These are phyloP conservation scores for Leccinum barrowsii DNA, from an alignment of 768 basidiomycete species.

Conservation along the genomic window DNA sequence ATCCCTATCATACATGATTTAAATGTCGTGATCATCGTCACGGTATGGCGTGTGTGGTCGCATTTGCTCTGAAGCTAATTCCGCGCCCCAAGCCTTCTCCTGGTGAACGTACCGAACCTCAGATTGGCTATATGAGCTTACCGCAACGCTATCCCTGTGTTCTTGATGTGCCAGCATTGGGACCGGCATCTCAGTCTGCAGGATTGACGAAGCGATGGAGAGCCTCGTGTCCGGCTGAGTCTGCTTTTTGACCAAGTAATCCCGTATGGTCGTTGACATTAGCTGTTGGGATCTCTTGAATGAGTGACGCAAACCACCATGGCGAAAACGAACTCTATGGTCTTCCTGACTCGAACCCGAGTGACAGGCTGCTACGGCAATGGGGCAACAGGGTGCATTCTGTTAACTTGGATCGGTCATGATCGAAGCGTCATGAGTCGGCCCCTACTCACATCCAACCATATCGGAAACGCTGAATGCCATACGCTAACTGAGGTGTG, in stretches of 20 bases:
- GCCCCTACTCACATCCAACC: slow-evolving; percentile 59
- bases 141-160: slow-evolving; percentile 28
- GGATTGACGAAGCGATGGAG: slow-evolving; percentile 24
- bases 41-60: slow-evolving; percentile 37
- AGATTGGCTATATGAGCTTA: slow-evolving; percentile 25
- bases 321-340: slow-evolving; percentile 53
- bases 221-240: slow-evolving; percentile 18
- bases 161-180: slow-evolving; percentile 29
- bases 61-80: slow-evolving; percentile 34
- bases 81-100: slow-evolving; percentile 33
- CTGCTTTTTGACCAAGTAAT: slow-evolving; percentile 63
- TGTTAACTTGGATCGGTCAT: slow-evolving; percentile 26
- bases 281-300: slow-evolving; percentile 39
- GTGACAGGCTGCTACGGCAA: slow-evolving; percentile 73
- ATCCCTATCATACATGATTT: slow-evolving; percentile 23
- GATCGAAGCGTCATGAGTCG: neutral
- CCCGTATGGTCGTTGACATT: slow-evolving; percentile 60
- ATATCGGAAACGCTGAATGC: slow-evolving; percentile 74
- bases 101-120: slow-evolving; percentile 27
- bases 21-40: slow-evolving; percentile 34
- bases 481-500: slow-evolving; percentile 2
- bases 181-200: slow-evolving; percentile 29
- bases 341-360: slow-evolving; percentile 81
- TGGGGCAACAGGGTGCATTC: slow-evolving; percentile 83
- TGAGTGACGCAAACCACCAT: neutral